Percentiles rank a stretch among this genome's conserved stretches.
Conservation (phyloP, 805 yeast species). For the Hagleromyces aurorensis region DNA sequence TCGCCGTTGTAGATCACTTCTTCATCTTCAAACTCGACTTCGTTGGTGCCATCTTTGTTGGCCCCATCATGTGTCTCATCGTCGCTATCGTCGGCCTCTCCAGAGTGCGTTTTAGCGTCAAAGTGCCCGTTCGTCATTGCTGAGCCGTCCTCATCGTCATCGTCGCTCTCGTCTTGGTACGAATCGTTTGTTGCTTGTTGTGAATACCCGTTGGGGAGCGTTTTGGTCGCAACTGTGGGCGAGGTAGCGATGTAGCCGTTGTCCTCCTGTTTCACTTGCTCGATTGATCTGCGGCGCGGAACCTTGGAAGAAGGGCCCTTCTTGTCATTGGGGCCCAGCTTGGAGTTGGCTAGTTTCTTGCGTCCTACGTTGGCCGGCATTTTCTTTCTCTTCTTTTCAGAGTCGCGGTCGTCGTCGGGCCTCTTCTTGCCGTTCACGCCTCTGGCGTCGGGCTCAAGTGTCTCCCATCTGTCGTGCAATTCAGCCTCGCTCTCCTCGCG, state of each 20-base stretch:
- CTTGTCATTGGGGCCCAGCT: too few relatives aligned
- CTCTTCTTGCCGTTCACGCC: constrained; percentile 1
- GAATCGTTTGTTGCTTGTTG: too few relatives aligned
- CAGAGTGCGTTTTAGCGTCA: too few relatives aligned
- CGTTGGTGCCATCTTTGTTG: constrained; percentile 4
- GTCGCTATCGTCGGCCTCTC: constrained; percentile 8
- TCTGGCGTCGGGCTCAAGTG: too few relatives aligned
- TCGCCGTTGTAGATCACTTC: constrained; percentile 7
- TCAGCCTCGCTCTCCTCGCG: constrained; percentile 2
- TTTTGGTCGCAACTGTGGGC: too few relatives aligned
- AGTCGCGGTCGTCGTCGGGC: neutral
- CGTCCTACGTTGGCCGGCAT: neutral
- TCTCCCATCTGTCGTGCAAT: constrained; percentile 1
- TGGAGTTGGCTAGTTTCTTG: constrained; percentile 2
- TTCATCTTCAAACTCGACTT: constrained; percentile 14
- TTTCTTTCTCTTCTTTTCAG: constrained; percentile 1
- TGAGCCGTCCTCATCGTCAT: constrained; percentile 8
- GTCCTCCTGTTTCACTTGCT: too few relatives aligned
- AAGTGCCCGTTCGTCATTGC: too few relatives aligned
- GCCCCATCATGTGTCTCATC: constrained; percentile 6
- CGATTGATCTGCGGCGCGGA: too few relatives aligned
- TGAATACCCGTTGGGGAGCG: too few relatives aligned
- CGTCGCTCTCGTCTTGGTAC: constrained; percentile 8
- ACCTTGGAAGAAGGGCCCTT: too few relatives aligned
- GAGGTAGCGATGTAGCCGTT: too few relatives aligned